Base-by-base conservation (phyloP, 371 early-diverging fungal species). In the Zychaea mexicana region DNA sequence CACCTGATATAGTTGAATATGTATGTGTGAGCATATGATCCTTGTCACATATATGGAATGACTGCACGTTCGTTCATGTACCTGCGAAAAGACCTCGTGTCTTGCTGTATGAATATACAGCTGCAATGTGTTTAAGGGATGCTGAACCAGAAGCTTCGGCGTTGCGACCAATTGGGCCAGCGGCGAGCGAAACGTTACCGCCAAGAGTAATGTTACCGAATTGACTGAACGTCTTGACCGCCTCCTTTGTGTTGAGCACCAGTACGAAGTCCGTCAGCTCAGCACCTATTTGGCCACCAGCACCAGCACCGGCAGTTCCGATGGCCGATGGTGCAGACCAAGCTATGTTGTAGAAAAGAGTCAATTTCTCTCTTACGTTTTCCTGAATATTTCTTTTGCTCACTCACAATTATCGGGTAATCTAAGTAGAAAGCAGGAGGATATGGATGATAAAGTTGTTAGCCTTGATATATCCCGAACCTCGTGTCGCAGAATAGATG, bases 181-280 rank as follows among this genome's bases (percentile, higher is more conserved):
- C 96, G 56, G 96, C 94, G 42, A 96, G 81, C 52, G 88, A 88
- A 19, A 96, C 68, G 62, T 91, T 93, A 10, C 92, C 93, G 31
- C 96, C 96, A 6, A 97, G 83, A 0, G 96, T 96, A 19, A 97
- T 84, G 66, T 95, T 96, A 15, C 97, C 96, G 54, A 93, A 94
- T 49, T 90, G 85, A 47, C 85, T 84, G 67, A 97, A 97, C 4
- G 96, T 91, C 72, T 90, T 91, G 45, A 97, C 95, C 26, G 96
- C 94, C 7, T 81, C 86, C 17, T 83, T 84, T 2, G 89, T 93
- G 65, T 95, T 97, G 28, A 97, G 82, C 15, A 96, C 84, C 63
- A 96, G 88, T 12, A 96, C 94, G 79, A 95, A 93, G 69, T 96
- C 95, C 3, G 96, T 96, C 64, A 96, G 68, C 73, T 97, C 95